phyloP scores from a whole-genome alignment of 192 early-diverging fungal species.

The Coemansia sp. region DNA sequence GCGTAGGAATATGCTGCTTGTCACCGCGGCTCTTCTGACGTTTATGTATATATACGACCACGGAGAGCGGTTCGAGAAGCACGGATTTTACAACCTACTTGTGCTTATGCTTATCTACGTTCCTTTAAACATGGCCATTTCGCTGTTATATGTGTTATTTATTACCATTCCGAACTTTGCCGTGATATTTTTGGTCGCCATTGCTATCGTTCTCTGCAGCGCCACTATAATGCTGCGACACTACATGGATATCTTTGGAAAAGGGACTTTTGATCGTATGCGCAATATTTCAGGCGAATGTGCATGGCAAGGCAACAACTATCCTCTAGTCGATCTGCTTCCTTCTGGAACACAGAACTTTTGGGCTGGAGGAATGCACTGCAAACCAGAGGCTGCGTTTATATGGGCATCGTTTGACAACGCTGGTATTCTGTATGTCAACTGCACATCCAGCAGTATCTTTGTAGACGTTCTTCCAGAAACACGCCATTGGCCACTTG shows the following conservation, averaged over 20 bases:
- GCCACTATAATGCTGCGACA: constrained; percentile 32
- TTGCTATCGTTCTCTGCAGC: constrained; percentile 11
- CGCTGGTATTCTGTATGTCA: constrained; percentile 42
- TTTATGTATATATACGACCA: constrained; percentile 57
- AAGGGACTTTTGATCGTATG: constrained; percentile 17
- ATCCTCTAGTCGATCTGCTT: constrained; percentile 56
- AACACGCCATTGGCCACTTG: constrained; percentile 49
- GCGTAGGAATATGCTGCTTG: constrained; percentile 14
- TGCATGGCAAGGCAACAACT: constrained; percentile 52
- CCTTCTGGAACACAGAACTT: constrained; percentile 58
- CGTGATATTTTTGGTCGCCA: constrained; percentile 25
- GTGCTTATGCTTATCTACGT: constrained; percentile 56
- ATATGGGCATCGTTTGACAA: constrained; percentile 47
- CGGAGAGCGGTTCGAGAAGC: constrained; percentile 59
- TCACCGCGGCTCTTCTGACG: constrained; percentile 11
- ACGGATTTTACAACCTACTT: constrained; percentile 61
- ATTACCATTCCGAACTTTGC: constrained; percentile 33
- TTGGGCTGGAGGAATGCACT: constrained; percentile 55
- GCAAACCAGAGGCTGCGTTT: constrained; percentile 18
- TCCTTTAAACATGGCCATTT: constrained; percentile 53
- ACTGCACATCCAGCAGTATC: constrained; percentile 14
- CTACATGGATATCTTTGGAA: constrained; percentile 52
- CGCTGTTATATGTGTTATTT: constrained; percentile 39
- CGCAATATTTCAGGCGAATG: constrained; percentile 41
- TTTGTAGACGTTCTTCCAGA: constrained; percentile 57